Conservation (phyloP, 768 basidiomycete species). For the Termitomyces sp. region DNA sequence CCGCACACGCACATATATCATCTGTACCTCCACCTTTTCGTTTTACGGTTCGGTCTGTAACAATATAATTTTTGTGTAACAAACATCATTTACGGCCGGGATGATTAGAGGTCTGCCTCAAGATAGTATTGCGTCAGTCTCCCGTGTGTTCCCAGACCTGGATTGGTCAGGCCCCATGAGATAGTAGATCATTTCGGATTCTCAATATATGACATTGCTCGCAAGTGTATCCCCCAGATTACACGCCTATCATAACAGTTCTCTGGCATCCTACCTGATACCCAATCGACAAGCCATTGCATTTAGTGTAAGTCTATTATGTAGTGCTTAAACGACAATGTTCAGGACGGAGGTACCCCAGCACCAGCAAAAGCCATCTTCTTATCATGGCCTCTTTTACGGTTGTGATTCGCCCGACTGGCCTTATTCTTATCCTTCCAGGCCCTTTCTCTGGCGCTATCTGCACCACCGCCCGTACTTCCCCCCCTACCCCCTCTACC, state of each 20-base stretch:
- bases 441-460: conserved; percentile 53
- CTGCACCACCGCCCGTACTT: conserved; percentile 32
- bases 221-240: too few species aligned
- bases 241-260: neutral
- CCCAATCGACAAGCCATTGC: too few species aligned
- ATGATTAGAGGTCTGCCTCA: too few species aligned
- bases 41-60: neutral
- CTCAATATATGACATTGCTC: too few species aligned
- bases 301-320: neutral
- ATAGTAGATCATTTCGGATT: too few species aligned
- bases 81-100: neutral
- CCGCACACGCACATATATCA: neutral
- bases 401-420: conserved; percentile 64
- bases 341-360: conserved; percentile 20
- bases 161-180: too few species aligned
- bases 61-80: neutral
- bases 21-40: neutral
- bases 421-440: conserved; percentile 79
- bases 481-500: conserved; percentile 30
- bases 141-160: too few species aligned
- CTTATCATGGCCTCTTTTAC: conserved; percentile 85
- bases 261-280: neutral
- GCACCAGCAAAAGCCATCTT: conserved; percentile 73
- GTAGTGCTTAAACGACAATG: too few species aligned
- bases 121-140: neutral